Base-by-base conservation (phyloP, 2,329 filamentous ascomycete species). In the Aspergillus novofumigatus region DNA sequence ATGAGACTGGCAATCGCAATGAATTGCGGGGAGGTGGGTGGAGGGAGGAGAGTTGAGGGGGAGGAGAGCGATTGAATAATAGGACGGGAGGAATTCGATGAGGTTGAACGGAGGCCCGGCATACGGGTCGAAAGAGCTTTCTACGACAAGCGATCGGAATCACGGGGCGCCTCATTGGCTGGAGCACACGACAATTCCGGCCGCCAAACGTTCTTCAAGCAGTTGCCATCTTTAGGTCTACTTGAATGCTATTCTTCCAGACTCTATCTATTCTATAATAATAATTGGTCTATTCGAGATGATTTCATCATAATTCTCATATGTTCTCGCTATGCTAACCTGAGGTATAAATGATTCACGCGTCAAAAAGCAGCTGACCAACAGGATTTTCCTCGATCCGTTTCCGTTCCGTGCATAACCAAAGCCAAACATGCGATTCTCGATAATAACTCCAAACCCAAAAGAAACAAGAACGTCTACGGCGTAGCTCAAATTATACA, bases 111-210 rank as follows among this genome's bases (percentile, higher is more conserved):
- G 71, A 72, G 71, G 60, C 57, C 59, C 57, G 63, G 57, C 61
- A 59, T 60, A 62, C 58, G 56, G 62, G 58, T 59, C 55, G 57
- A 62, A 63, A 71, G 69, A 72, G 69, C 68, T 72, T 73, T 72
- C 69, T 67, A 29, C 28, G 28, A 29, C 28, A 29, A 72, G 69
- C 67, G 68, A 68, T 74, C 72, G 71, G 72, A 75, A 76, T 74
- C 72, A 72, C 69, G 68, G 61, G 63, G 64, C 63, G 60, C 61
- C 65, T 76, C 67, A 76, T 77, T 77, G 74, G 74, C 14, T 35
- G 32, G 32, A 4, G 11, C 32, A 11, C 32, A 35, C 32, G 32
- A 35, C 32, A 35, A 35, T 35, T 17, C 11, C 32, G 32, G 32
- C 11, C 11, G 32, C 32, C 29, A 35, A 35, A 35, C 29, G 11